These are phyloP conservation scores for Elaeis guineensis DNA, from an alignment of 176 grass and related monocot genomes.

Conservation along the genomic window DNA sequence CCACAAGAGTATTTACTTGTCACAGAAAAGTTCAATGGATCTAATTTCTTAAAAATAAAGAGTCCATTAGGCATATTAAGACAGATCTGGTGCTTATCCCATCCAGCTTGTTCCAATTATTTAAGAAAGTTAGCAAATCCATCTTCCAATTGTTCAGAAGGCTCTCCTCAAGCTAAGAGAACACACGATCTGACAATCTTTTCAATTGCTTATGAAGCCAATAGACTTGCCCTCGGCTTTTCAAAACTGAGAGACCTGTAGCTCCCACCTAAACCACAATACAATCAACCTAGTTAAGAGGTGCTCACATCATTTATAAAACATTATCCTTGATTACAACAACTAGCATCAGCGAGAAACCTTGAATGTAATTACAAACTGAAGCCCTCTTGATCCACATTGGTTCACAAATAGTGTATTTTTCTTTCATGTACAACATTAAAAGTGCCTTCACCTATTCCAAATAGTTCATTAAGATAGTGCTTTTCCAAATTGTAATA, in stretches of 20 bases:
- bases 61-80: conserved; percentile 70
- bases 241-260: conserved; percentile 55
- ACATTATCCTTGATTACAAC: not conserved
- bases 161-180: conserved; percentile 48
- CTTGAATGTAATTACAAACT: conserved; percentile 71
- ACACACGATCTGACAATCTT: conserved; percentile 13
- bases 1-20: no score
- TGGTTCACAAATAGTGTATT: conserved; percentile 53
- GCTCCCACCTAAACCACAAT: conserved; percentile 53
- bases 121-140: conserved; percentile 52
- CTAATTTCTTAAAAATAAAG: conserved; percentile 26
- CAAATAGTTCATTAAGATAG: not conserved
- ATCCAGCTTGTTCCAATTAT: conserved; percentile 54
- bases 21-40: no score
- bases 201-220: conserved; percentile 45
- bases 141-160: conserved; percentile 37
- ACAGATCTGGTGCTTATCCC: conserved; percentile 55
- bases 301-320: conserved; percentile 1
- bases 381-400: conserved; percentile 13
- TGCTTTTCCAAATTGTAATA: no score
- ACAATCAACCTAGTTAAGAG: not conserved
- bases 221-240: conserved; percentile 77
- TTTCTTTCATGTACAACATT: conserved; percentile 67
- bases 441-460: conserved; percentile 52
- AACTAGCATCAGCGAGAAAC: conserved; percentile 13